Evolutionary conservation across 2,329 filamentous ascomycete genomes (phyloP).

Genomic region (Capronia epimyces): DNA sequence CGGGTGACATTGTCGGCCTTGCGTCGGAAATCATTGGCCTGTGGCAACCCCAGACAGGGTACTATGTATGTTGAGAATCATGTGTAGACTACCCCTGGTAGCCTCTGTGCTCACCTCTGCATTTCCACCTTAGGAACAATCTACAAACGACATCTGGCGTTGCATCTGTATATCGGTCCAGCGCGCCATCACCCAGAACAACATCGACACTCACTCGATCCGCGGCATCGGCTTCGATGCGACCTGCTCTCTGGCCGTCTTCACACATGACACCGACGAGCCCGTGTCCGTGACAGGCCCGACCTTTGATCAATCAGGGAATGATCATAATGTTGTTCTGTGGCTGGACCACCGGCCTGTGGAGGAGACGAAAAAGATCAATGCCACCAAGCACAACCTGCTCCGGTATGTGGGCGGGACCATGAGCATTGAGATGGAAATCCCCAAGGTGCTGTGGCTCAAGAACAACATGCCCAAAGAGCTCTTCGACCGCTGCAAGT

Average conservation of each 20-base stretch:
- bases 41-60: conserved; percentile 70
- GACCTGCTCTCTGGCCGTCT: conserved; percentile 94
- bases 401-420: conserved; percentile 93
- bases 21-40: conserved; percentile 71
- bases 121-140: conserved; percentile 70
- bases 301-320: conserved; percentile 70
- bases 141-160: conserved; percentile 91
- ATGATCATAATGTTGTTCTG: conserved; percentile 89
- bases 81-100: too few species aligned
- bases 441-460: conserved; percentile 95
- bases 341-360: conserved; percentile 96
- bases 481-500: conserved; percentile 87
- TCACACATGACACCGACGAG: conserved; percentile 81
- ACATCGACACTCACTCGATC: conserved; percentile 68
- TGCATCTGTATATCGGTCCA: conserved; percentile 88
- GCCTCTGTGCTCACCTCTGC: too few species aligned
- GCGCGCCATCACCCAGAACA: conserved; percentile 72
- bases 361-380: conserved; percentile 87
- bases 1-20: conserved; percentile 74
- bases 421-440: conserved; percentile 99
- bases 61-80: conserved; percentile 54
- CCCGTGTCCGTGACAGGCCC: conserved; percentile 86
- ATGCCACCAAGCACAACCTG: conserved; percentile 83
- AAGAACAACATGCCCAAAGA: conserved; percentile 97
- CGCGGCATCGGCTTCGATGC: conserved; percentile 95